Evolutionary conservation across 2,329 filamentous ascomycete species (phyloP).

Genomic region (Trichoderma lentiforme): DNA sequence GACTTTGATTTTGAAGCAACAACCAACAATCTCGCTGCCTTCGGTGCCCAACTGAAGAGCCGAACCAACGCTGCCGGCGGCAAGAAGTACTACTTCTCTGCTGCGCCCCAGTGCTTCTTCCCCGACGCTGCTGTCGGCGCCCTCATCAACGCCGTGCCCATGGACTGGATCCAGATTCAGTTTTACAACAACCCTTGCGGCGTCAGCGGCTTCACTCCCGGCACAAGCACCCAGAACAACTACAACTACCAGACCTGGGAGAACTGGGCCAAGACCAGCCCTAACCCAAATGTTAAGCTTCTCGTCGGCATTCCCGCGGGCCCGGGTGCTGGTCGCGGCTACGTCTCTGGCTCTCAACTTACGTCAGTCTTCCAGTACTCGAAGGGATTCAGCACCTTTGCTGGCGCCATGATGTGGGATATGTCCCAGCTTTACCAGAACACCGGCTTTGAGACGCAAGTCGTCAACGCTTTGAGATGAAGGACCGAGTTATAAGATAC

Average conservation of each 20-base stretch:
- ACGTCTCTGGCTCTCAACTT: conserved; percentile 45
- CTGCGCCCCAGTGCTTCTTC: conserved; percentile 66
- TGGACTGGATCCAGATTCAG: conserved; percentile 62
- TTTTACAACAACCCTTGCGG: conserved; percentile 71
- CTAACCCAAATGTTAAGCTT: conserved; percentile 59
- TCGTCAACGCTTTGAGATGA: conserved; percentile 36
- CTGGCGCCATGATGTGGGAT: conserved; percentile 69
- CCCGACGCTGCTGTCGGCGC: conserved; percentile 59
- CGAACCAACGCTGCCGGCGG: conserved; percentile 50
- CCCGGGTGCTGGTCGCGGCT: conserved; percentile 54
- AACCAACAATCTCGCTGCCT: conserved; percentile 57
- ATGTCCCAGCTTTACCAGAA: conserved; percentile 60
- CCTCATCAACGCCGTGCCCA: conserved; percentile 53
- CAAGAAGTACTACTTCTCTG: conserved; percentile 61
- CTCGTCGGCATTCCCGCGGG: conserved; percentile 59
- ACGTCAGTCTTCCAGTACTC: conserved; percentile 50
- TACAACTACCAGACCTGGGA: conserved; percentile 66
- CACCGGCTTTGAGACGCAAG: conserved; percentile 49
- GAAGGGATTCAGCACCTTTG: conserved; percentile 57
- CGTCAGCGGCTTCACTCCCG: conserved; percentile 47
- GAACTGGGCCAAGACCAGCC: conserved; percentile 58
- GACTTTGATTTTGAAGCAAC: conserved; percentile 70
- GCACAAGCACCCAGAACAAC: conserved; percentile 43
- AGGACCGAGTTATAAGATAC: neutral
- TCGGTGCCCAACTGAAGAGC: conserved; percentile 55